These are phyloP conservation scores for Coniosporium tulheliwenetii DNA, from an alignment of 2,329 filamentous ascomycete genomes.

Conservation along the genomic window DNA sequence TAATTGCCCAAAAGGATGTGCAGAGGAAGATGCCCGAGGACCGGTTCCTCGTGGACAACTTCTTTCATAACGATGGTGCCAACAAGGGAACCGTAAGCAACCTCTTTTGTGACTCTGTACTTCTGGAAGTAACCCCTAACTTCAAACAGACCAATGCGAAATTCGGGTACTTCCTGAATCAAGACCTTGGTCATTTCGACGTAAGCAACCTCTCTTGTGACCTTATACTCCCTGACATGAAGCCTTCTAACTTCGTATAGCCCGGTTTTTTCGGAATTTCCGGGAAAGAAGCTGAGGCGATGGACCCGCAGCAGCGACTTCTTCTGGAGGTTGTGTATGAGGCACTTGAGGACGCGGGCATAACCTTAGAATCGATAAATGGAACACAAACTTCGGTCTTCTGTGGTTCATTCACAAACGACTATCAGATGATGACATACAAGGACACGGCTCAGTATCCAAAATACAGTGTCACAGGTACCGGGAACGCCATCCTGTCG, in stretches of 20 bases:
- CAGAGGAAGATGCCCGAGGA: neutral
- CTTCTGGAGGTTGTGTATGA: conserved; percentile 6
- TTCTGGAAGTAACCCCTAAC: too few species aligned
- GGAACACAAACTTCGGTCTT: neutral
- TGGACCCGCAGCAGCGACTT: conserved; percentile 7
- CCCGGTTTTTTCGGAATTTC: conserved; percentile 6
- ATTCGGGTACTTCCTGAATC: conserved; percentile 6
- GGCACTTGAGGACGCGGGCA: conserved; percentile 4
- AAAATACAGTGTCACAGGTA: neutral
- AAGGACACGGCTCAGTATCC: neutral
- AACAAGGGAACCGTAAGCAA: neutral
- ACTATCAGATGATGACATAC: neutral
- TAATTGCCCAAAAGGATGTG: neutral
- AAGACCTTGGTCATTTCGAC: conserved; percentile 5
- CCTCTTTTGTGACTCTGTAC: neutral
- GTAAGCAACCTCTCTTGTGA: too few species aligned
- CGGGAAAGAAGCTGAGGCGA: conserved; percentile 6
- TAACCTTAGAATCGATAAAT: neutral
- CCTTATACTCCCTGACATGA: too few species aligned
- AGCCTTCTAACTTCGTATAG: too few species aligned
- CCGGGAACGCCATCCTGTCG: conserved; percentile 10
- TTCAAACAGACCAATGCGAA: conserved; percentile 3
- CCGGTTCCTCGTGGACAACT: conserved; percentile 1
- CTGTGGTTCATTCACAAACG: neutral
- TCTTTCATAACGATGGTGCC: neutral